These are phyloP conservation scores for Claviceps capensis DNA, from an alignment of 2,329 filamentous ascomycete genomes.

Conservation along the genomic window DNA sequence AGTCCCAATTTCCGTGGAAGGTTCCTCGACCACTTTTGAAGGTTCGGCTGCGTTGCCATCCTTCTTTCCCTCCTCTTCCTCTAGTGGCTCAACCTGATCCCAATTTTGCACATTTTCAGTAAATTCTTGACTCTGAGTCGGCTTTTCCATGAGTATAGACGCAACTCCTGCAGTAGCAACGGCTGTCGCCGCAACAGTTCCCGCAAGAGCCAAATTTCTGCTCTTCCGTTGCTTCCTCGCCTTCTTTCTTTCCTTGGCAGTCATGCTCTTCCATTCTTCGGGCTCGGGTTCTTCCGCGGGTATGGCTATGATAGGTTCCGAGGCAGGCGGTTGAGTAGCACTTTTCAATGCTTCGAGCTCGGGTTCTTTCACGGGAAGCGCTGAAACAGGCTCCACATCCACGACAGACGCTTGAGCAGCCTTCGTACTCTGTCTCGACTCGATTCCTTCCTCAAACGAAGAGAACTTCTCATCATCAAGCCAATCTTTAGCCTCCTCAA, in stretches of 20 bases:
- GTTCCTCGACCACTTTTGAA: not conserved
- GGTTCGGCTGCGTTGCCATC: constrained; percentile 1
- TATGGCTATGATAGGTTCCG: constrained; percentile 1
- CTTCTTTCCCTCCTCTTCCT: constrained; percentile 10
- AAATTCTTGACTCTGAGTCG: constrained; percentile 4
- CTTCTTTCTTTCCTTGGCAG: constrained; percentile 10
- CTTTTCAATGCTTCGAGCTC: constrained; percentile 7
- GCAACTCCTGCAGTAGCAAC: constrained; percentile 2
- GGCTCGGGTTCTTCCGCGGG: constrained; percentile 7
- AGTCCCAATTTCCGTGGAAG: not conserved
- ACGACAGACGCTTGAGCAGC: constrained; percentile 4
- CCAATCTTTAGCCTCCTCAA: constrained; percentile 9
- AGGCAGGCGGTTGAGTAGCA: constrained; percentile 3
- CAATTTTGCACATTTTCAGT: not conserved
- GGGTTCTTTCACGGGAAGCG: constrained; percentile 4
- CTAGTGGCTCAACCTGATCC: constrained; percentile 7
- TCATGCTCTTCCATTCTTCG: constrained; percentile 7
- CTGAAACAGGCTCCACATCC: not conserved
- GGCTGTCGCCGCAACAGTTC: constrained; percentile 2
- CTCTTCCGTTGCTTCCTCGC: constrained; percentile 11
- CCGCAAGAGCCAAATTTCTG: constrained; percentile 3
- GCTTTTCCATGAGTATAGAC: not conserved
- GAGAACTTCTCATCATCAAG: constrained; percentile 3
- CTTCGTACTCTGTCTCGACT: constrained; percentile 3
- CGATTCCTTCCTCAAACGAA: not conserved